phyloP scores from a whole-genome alignment of 257 asterid genomes.

The Fraxinus anomala region DNA sequence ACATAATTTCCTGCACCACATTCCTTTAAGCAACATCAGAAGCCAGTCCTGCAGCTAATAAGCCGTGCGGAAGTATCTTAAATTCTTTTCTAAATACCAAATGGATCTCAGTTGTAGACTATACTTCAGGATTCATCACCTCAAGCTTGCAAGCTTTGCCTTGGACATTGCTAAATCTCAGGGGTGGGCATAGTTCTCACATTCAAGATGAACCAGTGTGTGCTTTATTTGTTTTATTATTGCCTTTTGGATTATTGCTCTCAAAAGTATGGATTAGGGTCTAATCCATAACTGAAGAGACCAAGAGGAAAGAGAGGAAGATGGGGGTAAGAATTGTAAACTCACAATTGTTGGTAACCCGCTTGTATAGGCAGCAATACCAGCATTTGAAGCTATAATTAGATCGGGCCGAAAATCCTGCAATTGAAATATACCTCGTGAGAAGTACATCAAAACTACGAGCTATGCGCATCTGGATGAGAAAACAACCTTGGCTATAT shows the following conservation, averaged over 20 bases:
- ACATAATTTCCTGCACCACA: conserved; percentile 15
- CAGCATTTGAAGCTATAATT: conserved; percentile 85
- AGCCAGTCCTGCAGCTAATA: too few species aligned
- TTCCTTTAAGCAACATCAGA: too few species aligned
- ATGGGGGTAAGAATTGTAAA: conserved; percentile 9
- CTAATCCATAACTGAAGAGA: neutral
- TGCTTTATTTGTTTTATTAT: neutral
- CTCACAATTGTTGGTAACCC: conserved; percentile 92
- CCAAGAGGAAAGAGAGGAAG: neutral
- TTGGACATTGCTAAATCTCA: too few species aligned
- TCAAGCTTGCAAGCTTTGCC: neutral
- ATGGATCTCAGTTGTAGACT: neutral
- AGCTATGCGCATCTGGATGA: neutral
- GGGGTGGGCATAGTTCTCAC: neutral
- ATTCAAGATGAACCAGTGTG: neutral
- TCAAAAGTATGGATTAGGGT: neutral
- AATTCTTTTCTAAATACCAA: too few species aligned
- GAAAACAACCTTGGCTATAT: conserved; percentile 58
- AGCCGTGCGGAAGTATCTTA: too few species aligned
- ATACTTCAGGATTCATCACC: conserved; percentile 3
- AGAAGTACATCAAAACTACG: conserved; percentile 2
- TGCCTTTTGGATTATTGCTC: neutral
- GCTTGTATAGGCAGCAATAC: conserved; percentile 84
- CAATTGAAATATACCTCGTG: conserved; percentile 19
- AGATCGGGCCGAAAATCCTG: conserved; percentile 68